A percentile compares a stretch with the other conserved stretches of the same genome.
Evolutionary conservation across 1,139 yeast genomes (phyloP).

Genomic region (Geotrichum restrictum): DNA sequence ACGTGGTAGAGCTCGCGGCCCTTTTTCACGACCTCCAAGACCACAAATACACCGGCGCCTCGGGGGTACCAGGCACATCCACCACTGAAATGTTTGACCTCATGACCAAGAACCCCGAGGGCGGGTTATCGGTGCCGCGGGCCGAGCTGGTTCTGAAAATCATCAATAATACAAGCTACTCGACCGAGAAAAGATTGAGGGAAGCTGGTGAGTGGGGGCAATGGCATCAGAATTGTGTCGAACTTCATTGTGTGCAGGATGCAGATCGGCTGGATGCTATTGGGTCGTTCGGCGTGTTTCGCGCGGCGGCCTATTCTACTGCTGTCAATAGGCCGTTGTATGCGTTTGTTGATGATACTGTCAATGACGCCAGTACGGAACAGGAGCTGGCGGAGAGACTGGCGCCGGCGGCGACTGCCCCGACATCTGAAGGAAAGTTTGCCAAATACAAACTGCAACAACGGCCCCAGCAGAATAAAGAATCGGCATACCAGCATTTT

Average conservation of each 20-base stretch:
- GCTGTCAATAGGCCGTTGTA: constrained; percentile 33
- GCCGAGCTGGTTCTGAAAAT: constrained; percentile 31
- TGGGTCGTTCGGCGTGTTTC: constrained; percentile 39
- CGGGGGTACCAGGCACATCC: constrained; percentile 18
- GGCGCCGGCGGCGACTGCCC: constrained; percentile 9
- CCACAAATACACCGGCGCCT: constrained; percentile 34
- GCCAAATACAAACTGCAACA: no score
- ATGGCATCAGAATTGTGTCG: constrained; percentile 33
- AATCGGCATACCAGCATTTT: constrained; percentile 31
- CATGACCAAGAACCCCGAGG: constrained; percentile 18
- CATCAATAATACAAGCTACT: constrained; percentile 34
- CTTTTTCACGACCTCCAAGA: constrained; percentile 40
- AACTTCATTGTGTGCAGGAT: constrained; percentile 39
- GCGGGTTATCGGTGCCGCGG: constrained; percentile 26
- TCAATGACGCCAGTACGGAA: constrained; percentile 50
- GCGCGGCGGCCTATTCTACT: constrained; percentile 39
- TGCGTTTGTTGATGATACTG: constrained; percentile 53
- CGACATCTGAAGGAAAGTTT: not conserved
- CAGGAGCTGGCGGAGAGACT: constrained; percentile 28
- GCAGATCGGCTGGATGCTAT: constrained; percentile 43
- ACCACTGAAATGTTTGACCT: constrained; percentile 22
- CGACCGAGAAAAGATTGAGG: constrained; percentile 32
- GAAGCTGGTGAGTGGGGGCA: constrained; percentile 31
- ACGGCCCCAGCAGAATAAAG: constrained; percentile 6
- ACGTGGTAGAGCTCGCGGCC: constrained; percentile 39